Base-by-base conservation (phyloP, 768 basidiomycete species). In the Podaxis carcinomalis region DNA sequence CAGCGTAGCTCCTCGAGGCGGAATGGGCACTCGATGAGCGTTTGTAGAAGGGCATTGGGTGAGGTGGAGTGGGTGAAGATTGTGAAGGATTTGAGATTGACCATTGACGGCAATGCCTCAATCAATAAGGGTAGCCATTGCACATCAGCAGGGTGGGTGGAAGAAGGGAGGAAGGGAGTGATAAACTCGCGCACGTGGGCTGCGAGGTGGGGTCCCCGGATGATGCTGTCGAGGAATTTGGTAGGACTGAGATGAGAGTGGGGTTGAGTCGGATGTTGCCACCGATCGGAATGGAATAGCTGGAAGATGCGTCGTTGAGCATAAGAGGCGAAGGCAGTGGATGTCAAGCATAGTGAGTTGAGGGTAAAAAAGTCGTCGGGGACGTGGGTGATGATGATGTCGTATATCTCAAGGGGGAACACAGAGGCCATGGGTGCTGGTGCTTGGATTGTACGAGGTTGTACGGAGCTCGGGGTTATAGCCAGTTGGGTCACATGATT, bases 61-160 rank as follows among this genome's bases (percentile, higher is more conserved):
- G 32, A 1, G 32, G 14, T 4, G 6, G 39, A 16, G 39, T n/a
- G 47, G 28, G 42, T 47, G 44, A 57, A 57, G 44, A 46, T 21
- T n/a, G 56, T 27, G n/a, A 57, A 35, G 2, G 27, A 57, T 57
- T 57, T 57, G 44, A 57, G 56, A 28, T 57, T 57, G 56, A 46
- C 4, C 56, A 57, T 57, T 14, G 47, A 28, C 1, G 56, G 56
- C 56, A 57, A 21, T 3, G 56, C 56, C 19, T 19, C 42, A 2
- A n/a, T 28, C 42, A 57, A 19, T 4, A 16, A 16, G 4, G 28
- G 27, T 14, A 46, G 42, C 56, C 44, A 54, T 5, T n/a, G 28
- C 11, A 40, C 52, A 16, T 54, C 35, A 4, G 19, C 4, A n/a
- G 52, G 7, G 23, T 39, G 35, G 21, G 52, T 19, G 13, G 23